A percentile compares a stretch with the other conserved stretches of the same genome.
These are phyloP conservation scores for Musa itinerans DNA, from an alignment of 176 grass and related monocot genomes.

Conservation along the genomic window DNA sequence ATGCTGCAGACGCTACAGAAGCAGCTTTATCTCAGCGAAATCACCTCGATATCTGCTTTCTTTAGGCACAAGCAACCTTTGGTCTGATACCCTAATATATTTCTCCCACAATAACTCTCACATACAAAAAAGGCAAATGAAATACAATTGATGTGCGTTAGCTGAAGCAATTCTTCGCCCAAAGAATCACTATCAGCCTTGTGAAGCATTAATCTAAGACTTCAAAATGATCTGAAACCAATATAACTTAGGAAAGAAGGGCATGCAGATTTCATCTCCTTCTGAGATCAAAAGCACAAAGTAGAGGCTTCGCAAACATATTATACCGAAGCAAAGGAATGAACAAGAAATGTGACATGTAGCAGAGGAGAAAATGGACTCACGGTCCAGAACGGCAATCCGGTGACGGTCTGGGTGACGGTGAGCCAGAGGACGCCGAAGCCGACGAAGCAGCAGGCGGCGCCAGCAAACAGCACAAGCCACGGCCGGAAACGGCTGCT, in stretches of 20 bases:
- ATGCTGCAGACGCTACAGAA: too few relatives aligned
- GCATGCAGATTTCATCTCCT: not conserved
- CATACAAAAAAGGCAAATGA: too few relatives aligned
- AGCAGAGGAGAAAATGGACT: not conserved
- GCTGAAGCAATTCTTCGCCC: too few relatives aligned
- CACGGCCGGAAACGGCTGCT: constrained; percentile 65
- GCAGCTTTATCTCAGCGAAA: not conserved
- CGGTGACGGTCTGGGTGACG: constrained; percentile 55
- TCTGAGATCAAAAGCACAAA: too few relatives aligned
- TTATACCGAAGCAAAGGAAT: not conserved
- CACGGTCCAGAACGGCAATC: constrained; percentile 71
- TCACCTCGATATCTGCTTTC: not conserved
- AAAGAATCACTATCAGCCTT: too few relatives aligned
- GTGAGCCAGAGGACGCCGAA: constrained; percentile 74
- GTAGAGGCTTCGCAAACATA: not conserved
- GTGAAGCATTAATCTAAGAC: too few relatives aligned
- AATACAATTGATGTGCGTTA: too few relatives aligned
- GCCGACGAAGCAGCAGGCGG: constrained; percentile 66
- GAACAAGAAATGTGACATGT: not conserved
- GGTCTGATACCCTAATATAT: too few relatives aligned
- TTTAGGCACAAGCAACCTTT: not conserved
- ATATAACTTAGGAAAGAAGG: not conserved
- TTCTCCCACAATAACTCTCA: too few relatives aligned
- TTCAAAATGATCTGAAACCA: too few relatives aligned
- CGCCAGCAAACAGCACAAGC: constrained; percentile 69